phyloP scores from a whole-genome alignment of 768 basidiomycete genomes.

The Trametes maxima region DNA sequence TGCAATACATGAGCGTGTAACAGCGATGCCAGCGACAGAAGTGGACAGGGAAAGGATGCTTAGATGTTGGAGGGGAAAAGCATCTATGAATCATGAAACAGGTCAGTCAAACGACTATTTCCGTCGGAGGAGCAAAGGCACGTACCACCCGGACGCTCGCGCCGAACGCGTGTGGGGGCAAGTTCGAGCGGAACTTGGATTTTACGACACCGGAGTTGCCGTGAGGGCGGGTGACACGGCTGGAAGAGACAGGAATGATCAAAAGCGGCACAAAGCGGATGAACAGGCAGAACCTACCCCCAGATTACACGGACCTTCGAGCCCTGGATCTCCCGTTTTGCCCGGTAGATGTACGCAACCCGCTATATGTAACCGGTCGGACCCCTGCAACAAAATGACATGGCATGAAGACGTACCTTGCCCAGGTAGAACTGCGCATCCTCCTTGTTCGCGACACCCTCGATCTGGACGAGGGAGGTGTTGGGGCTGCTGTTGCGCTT shows the following conservation, averaged over 20 bases:
- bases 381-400: not conserved
- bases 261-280: not conserved
- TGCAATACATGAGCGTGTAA: conserved; percentile 33
- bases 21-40: conserved; percentile 29
- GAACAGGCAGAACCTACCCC: conserved; percentile 64
- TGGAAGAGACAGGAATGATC: conserved; percentile 29
- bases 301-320: conserved; percentile 98
- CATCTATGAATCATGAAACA: conserved; percentile 56
- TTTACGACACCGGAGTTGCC: conserved; percentile 95
- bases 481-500: conserved; percentile 97
- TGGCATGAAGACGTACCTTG: conserved; percentile 63
- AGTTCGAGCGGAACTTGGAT: conserved; percentile 94
- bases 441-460: conserved; percentile 91
- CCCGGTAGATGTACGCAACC: conserved; percentile 97
- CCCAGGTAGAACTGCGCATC: conserved; percentile 98
- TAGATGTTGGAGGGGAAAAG: conserved; percentile 88
- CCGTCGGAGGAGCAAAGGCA: not conserved
- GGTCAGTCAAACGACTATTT: not conserved
- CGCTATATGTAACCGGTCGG: conserved; percentile 53
- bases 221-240: conserved; percentile 91
- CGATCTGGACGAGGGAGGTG: conserved; percentile 95
- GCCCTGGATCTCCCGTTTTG: conserved; percentile 91
- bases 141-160: conserved; percentile 87
- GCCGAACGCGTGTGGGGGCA: conserved; percentile 94
- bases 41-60: conserved; percentile 36